A percentile compares a stretch with the other conserved stretches of the same genome.
Evolutionary conservation across 2,329 filamentous ascomycete genomes (phyloP).

Genomic region (Chrysoporthe cubensis): DNA sequence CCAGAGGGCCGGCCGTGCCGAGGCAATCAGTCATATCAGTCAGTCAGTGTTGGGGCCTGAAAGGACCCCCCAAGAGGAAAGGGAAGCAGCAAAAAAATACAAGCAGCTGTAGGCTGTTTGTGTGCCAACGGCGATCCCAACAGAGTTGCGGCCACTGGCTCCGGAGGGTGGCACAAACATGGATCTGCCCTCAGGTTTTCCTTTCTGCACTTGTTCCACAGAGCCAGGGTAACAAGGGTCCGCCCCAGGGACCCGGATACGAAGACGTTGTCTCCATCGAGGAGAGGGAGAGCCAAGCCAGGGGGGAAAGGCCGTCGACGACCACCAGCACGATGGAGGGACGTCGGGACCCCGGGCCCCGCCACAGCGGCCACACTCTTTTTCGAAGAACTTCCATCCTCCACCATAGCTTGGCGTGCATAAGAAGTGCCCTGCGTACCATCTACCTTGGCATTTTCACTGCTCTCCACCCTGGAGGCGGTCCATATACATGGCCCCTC

Average conservation of each 20-base stretch:
- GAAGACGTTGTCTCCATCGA: slow-evolving; percentile 20
- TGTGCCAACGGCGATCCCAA: slow-evolving; percentile 7
- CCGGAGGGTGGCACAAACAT: slow-evolving; percentile 27
- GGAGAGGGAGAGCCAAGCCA: neutral
- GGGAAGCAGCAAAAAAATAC: neutral
- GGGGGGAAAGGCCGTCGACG: slow-evolving; percentile 3
- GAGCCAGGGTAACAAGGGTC: slow-evolving; percentile 22
- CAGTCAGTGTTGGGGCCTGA: neutral
- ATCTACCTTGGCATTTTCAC: slow-evolving; percentile 20
- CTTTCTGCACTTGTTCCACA: slow-evolving; percentile 17
- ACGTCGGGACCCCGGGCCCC: slow-evolving; percentile 11
- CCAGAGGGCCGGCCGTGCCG: slow-evolving; percentile 13
- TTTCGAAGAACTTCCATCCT: slow-evolving; percentile 9
- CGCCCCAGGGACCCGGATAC: slow-evolving; percentile 16
- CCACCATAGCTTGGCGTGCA: slow-evolving; percentile 20
- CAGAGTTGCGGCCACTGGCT: slow-evolving; percentile 19
- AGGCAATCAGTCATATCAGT: neutral
- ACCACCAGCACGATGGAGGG: slow-evolving; percentile 13
- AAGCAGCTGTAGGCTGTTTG: slow-evolving; percentile 1
- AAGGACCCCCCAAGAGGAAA: neutral
- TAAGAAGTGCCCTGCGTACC: slow-evolving; percentile 15
- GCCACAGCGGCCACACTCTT: slow-evolving; percentile 26
- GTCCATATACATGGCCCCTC: slow-evolving; percentile 24
- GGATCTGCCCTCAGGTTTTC: slow-evolving; percentile 22
- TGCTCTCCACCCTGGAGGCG: slow-evolving; percentile 13